Evolutionary conservation across 805 yeast genomes (phyloP).

Genomic region (Wickerhamomyces chambardii): DNA sequence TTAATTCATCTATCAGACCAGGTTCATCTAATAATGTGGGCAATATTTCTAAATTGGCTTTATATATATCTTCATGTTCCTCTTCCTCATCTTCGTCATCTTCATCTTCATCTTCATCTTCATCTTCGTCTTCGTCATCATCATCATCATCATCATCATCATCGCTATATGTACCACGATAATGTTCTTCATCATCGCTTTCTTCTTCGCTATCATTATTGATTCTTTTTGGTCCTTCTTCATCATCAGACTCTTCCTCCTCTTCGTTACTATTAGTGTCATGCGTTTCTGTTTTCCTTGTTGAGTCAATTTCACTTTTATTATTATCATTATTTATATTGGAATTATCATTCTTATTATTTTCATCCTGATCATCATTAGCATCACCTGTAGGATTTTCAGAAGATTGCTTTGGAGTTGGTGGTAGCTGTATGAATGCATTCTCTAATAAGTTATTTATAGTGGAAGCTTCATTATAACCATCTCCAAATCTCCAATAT

Average conservation of each 20-base stretch:
- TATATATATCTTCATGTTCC: constrained; percentile 24
- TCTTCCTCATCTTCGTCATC: constrained; percentile 17
- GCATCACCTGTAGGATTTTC: too few species aligned
- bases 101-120: constrained; percentile 15
- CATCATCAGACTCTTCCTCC: constrained; percentile 23
- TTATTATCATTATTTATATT: too few species aligned
- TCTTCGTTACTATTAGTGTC: not conserved
- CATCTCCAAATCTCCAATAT: constrained; percentile 56
- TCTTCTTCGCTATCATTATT: constrained; percentile 4
- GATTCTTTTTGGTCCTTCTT: constrained; percentile 3
- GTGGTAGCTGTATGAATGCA: constrained; percentile 22
- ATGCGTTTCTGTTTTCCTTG: too few species aligned
- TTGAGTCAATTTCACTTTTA: too few species aligned
- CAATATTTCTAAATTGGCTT: constrained; percentile 32
- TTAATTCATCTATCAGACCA: constrained; percentile 63
- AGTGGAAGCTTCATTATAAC: constrained; percentile 44
- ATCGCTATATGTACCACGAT: constrained; percentile 14
- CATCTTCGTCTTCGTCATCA: constrained; percentile 3
- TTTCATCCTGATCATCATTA: too few species aligned
- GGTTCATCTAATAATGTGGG: constrained; percentile 67
- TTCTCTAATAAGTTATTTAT: constrained; percentile 36
- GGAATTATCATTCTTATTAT: too few species aligned
- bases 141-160: constrained; percentile 14
- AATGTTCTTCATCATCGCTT: constrained; percentile 15
- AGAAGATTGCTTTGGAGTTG: too few species aligned